These are phyloP conservation scores for Cyamopsis tetragonoloba DNA, from an alignment of 306 rosid species.

Conservation along the genomic window DNA sequence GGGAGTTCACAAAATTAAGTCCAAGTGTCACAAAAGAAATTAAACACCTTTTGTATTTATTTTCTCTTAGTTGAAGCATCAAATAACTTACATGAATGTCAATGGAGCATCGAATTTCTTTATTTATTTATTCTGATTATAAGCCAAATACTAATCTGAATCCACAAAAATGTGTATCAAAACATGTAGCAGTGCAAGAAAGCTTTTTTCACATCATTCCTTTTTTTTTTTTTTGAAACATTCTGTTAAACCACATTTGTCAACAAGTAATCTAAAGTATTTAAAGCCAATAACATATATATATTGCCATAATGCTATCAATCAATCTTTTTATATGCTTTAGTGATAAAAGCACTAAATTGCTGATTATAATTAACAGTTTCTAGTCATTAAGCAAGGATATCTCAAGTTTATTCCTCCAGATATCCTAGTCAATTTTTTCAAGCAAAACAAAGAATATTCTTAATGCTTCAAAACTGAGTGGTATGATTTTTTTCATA, in stretches of 20 bases:
- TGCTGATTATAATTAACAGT: not conserved
- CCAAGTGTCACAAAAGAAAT: not conserved
- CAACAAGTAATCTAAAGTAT: conserved; percentile 6
- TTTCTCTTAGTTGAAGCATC: not conserved
- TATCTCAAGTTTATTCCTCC: conserved; percentile 35
- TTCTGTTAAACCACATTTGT: not conserved
- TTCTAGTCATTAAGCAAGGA: conserved; percentile 26
- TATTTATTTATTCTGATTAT: not conserved
- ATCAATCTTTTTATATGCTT: conserved; percentile 15
- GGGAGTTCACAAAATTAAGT: not conserved
- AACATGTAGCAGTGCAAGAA: not conserved
- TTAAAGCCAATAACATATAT: conserved; percentile 2
- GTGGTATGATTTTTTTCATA: conserved; percentile 15
- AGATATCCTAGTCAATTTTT: conserved; percentile 31
- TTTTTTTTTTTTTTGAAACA: not conserved
- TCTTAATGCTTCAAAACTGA: conserved; percentile 25
- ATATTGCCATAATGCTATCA: conserved; percentile 1
- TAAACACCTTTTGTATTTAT: not conserved
- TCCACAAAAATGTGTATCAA: not conserved
- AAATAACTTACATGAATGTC: not conserved
- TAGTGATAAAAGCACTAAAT: conserved; percentile 27
- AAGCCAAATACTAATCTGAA: not conserved
- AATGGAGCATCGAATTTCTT: not conserved
- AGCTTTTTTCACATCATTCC: not conserved
- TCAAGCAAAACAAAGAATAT: conserved; percentile 34